These are phyloP conservation scores for Yarrowia deformans DNA, from an alignment of 805 yeast genomes.

Conservation along the genomic window DNA sequence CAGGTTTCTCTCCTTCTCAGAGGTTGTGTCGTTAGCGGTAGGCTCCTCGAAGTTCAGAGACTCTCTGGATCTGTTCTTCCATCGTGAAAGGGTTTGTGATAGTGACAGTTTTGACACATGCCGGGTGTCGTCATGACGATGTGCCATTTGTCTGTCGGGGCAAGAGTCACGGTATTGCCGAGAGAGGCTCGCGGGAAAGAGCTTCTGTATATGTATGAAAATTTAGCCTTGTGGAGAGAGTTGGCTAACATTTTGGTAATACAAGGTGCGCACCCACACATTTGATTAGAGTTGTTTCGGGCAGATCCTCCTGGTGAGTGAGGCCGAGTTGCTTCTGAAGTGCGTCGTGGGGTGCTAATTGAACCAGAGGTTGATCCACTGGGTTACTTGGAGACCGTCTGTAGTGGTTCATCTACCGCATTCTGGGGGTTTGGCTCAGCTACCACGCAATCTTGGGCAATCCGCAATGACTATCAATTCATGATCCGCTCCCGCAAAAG, in stretches of 20 bases:
- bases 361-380: neutral
- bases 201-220: slow-evolving; percentile 16
- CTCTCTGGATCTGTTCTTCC: slow-evolving; percentile 31
- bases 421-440: neutral
- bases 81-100: slow-evolving; percentile 33
- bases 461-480: slow-evolving; percentile 11
- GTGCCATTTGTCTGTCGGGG: slow-evolving; percentile 15
- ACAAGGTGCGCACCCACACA: slow-evolving; percentile 4
- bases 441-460: neutral
- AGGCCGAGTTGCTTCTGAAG: slow-evolving; percentile 31
- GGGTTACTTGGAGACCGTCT: no score
- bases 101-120: slow-evolving; percentile 36
- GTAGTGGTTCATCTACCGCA: no score
- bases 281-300: slow-evolving; percentile 34
- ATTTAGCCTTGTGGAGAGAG: slow-evolving; percentile 33
- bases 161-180: neutral
- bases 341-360: neutral
- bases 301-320: slow-evolving; percentile 30
- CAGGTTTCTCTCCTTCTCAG: slow-evolving; percentile 6
- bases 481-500: slow-evolving; percentile 33
- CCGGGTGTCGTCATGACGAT: slow-evolving; percentile 26
- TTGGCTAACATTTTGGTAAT: slow-evolving; percentile 19
- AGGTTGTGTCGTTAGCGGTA: neutral
- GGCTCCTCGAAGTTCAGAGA: slow-evolving; percentile 23
- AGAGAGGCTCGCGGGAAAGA: neutral